Percentiles rank a stretch among this genome's conserved stretches.
Conservation (phyloP, 495 filamentous ascomycete genomes). For the Bacidia rubella region DNA sequence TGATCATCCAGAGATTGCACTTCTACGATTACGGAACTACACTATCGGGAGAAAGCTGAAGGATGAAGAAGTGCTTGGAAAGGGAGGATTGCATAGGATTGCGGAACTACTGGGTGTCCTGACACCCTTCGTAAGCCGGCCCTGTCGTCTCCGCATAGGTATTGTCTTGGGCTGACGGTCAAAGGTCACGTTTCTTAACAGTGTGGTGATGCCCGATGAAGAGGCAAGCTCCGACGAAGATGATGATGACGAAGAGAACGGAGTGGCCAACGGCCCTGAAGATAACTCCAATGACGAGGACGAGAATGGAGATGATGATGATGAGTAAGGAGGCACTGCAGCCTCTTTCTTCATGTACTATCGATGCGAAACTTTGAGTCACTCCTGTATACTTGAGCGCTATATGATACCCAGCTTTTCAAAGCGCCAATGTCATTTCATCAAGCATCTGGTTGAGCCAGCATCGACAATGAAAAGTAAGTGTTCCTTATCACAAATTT, state of each 20-base stretch:
- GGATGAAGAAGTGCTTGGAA: constrained; percentile 39
- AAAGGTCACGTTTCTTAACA: constrained; percentile 50
- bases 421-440: no score
- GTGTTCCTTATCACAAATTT: no score
- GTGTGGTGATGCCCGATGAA: constrained; percentile 50
- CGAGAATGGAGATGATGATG: background rate
- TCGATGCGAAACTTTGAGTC: no score
- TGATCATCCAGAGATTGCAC: constrained; percentile 58
- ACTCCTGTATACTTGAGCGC: no score
- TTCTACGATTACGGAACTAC: constrained; percentile 65
- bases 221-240: constrained; percentile 10
- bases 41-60: constrained; percentile 51
- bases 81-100: constrained; percentile 41
- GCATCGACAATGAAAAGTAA: no score
- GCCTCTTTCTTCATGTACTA: background rate
- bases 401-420: no score
- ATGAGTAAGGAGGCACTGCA: background rate
- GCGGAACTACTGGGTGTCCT: constrained; percentile 40
- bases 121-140: constrained; percentile 46
- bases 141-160: constrained; percentile 3
- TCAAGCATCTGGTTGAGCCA: no score
- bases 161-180: background rate
- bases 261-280: constrained; percentile 4
- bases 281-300: constrained; percentile 6
- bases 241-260: constrained; percentile 6